phyloP scores from a whole-genome alignment of 2,329 filamentous ascomycete species.

The Cytospora paraplurivora region DNA sequence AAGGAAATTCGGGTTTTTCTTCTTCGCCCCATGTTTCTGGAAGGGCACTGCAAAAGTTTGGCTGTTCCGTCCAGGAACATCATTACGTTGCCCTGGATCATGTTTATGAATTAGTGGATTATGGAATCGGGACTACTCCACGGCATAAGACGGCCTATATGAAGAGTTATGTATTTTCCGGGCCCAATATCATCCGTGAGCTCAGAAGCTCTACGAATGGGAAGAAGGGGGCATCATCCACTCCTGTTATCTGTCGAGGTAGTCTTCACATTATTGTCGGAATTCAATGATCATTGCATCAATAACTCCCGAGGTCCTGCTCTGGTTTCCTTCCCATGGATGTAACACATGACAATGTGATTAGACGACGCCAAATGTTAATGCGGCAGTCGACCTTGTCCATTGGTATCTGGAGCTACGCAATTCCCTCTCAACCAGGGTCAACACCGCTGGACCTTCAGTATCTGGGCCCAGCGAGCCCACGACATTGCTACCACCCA shows the following conservation, averaged over 20 bases:
- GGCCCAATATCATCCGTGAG: not conserved
- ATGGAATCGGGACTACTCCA: conserved; percentile 1
- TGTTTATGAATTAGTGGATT: not conserved
- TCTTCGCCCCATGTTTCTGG: not conserved
- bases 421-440: no score
- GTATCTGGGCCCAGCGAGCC: no score
- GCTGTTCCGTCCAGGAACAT: not conserved
- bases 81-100: not conserved
- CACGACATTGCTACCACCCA: no score
- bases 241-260: not conserved
- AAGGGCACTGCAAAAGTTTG: not conserved
- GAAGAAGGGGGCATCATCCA: not conserved
- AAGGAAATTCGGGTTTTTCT: not conserved
- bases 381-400: no score
- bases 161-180: not conserved
- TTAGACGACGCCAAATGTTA: not conserved
- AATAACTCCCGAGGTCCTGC: not conserved
- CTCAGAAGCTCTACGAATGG: not conserved
- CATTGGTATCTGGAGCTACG: no score
- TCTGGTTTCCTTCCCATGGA: no score
- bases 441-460: no score
- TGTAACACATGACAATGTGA: not conserved
- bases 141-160: conserved; percentile 16
- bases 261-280: not conserved
- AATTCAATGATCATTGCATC: not conserved